A percentile compares a stretch with the other conserved stretches of the same genome.
These are phyloP conservation scores for Aspergillus aculeatus DNA, from an alignment of 2,329 filamentous ascomycete species.

Conservation along the genomic window DNA sequence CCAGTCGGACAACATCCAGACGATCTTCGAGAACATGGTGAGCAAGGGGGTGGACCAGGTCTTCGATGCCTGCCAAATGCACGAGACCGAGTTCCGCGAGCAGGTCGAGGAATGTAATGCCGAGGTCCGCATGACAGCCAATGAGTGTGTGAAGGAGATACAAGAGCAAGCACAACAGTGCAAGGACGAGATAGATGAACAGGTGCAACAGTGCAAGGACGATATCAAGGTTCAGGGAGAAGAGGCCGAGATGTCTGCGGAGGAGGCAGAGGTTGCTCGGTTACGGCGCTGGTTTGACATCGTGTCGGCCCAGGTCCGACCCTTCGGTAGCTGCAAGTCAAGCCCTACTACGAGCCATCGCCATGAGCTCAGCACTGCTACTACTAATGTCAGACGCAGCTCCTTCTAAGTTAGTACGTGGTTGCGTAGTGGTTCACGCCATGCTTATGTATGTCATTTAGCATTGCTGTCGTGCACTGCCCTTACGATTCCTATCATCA, in stretches of 20 bases:
- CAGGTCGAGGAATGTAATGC: constrained; percentile 17
- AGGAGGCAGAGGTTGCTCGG: constrained; percentile 4
- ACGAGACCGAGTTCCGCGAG: constrained; percentile 18
- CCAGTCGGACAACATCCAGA: neutral
- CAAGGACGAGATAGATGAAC: constrained; percentile 14
- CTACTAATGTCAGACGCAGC: constrained; percentile 12
- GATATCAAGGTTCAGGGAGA: constrained; percentile 12
- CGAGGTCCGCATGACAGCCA: constrained; percentile 17
- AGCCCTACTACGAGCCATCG: neutral
- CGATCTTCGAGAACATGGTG: no score
- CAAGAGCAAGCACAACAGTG: constrained; percentile 11
- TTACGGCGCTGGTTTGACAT: constrained; percentile 14
- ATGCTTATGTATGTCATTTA: no score
- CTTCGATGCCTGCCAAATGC: constrained; percentile 15
- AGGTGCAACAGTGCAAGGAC: constrained; percentile 15
- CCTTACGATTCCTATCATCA: no score
- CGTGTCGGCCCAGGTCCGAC: constrained; percentile 7
- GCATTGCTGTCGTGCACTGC: no score
- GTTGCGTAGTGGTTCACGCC: no score
- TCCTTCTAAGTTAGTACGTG: constrained; percentile 12
- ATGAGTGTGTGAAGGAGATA: constrained; percentile 17
- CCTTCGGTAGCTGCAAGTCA: constrained; percentile 12
- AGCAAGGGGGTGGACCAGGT: constrained; percentile 1
- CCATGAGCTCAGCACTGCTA: constrained; percentile 7
- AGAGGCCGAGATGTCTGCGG: constrained; percentile 9